These are phyloP conservation scores for Epichloe sp. DNA, from an alignment of 2,329 filamentous ascomycete species.

Conservation along the genomic window DNA sequence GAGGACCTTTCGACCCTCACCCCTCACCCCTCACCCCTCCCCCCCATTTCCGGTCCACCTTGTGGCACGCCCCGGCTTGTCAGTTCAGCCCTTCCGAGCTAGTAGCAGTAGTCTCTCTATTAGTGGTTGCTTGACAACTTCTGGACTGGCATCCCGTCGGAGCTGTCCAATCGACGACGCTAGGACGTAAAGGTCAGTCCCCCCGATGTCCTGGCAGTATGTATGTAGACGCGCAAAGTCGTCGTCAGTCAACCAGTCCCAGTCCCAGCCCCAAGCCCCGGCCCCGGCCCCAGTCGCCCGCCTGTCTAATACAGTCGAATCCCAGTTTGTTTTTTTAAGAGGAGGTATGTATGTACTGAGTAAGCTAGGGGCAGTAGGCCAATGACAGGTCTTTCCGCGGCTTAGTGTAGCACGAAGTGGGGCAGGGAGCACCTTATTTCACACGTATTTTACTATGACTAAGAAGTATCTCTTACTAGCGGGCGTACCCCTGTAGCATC, in stretches of 20 bases:
- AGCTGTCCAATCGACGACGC: slow-evolving; percentile 3
- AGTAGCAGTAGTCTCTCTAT: slow-evolving; percentile 12
- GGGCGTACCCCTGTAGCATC: no score
- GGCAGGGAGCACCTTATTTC: no score
- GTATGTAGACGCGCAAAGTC: neutral
- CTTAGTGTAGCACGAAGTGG: no score
- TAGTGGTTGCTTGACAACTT: slow-evolving; percentile 3
- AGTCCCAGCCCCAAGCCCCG: no score
- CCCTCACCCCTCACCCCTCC: no score
- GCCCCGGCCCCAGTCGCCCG: neutral
- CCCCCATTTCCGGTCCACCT: neutral
- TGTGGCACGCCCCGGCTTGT: slow-evolving; percentile 3
- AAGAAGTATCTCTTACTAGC: no score
- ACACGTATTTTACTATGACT: no score
- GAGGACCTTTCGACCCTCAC: neutral
- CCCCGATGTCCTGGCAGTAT: neutral
- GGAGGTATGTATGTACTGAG: no score
- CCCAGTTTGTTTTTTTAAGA: no score
- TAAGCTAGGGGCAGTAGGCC: no score
- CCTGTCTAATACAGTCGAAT: neutral
- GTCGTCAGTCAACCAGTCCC: neutral
- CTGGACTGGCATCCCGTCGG: slow-evolving; percentile 15
- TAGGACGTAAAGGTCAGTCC: slow-evolving; percentile 1
- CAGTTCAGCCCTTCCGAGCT: slow-evolving; percentile 26
- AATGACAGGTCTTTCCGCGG: no score